phyloP scores from a whole-genome alignment of 139 green algal species.

The Chlorella sp. region DNA sequence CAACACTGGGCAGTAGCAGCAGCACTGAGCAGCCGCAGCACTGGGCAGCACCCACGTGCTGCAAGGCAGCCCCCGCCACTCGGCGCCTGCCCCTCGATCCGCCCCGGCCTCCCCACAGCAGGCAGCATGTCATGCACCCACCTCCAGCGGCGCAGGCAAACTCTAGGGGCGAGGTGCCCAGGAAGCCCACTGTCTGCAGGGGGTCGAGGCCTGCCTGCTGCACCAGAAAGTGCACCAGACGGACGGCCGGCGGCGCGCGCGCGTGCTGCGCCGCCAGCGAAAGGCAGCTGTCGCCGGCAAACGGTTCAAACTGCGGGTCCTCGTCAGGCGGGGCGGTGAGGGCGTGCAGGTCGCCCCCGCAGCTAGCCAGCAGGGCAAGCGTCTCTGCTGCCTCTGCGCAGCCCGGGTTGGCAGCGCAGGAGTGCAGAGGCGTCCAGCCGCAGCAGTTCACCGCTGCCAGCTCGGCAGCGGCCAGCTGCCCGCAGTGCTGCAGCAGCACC shows the following conservation, averaged over 20 bases:
- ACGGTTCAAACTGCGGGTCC: neutral
- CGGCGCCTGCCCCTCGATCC: no score
- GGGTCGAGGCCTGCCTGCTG: neutral
- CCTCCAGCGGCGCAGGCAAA: conserved; percentile 18
- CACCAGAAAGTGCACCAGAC: neutral
- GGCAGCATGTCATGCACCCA: neutral
- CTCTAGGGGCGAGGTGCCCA: neutral
- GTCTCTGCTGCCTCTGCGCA: neutral
- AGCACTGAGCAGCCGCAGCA: no score
- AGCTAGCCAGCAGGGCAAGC: neutral
- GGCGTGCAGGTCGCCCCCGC: neutral
- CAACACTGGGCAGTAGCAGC: neutral
- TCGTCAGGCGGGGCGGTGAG: neutral
- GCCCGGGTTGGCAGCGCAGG: neutral
- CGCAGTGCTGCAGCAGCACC: neutral
- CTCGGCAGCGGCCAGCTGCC: neutral
- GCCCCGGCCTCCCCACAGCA: neutral
- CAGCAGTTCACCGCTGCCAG: neutral
- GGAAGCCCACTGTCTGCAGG: neutral
- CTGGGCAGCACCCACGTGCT: no score
- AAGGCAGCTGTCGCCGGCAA: neutral
- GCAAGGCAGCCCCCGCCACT: no score
- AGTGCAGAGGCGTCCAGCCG: neutral
- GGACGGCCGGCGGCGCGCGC: neutral
- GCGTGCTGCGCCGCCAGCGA: neutral